phyloP scores from a whole-genome alignment of 345 rosid genomes.

The Murraya paniculata region DNA sequence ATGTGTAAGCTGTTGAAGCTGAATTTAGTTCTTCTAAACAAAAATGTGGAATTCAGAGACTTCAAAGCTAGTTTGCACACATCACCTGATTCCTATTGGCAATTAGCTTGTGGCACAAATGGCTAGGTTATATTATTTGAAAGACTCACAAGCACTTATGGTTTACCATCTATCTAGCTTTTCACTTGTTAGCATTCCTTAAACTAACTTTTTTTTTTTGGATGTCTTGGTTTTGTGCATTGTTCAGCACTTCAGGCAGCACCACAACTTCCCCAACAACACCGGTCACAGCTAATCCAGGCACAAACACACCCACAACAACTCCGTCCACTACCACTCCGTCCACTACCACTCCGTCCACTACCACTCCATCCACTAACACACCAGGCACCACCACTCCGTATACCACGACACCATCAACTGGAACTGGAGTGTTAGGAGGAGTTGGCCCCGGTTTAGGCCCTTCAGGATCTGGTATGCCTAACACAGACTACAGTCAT shows the following conservation, averaged over 20 bases:
- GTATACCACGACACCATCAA: conserved; percentile 41
- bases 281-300: background rate
- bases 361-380: conserved; percentile 27
- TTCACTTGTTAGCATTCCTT: background rate
- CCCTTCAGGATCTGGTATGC: conserved; percentile 37
- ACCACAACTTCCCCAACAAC: conserved; percentile 12
- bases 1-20: background rate
- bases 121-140: background rate
- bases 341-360: conserved; percentile 25
- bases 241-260: conserved; percentile 25
- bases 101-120: background rate
- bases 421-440: conserved; percentile 49
- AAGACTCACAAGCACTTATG: background rate
- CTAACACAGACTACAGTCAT: conserved; percentile 38
- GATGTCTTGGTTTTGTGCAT: background rate
- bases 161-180: background rate
- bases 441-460: conserved; percentile 42
- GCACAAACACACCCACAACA: conserved; percentile 17
- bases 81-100: background rate
- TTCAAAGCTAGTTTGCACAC: background rate
- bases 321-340: conserved; percentile 1
- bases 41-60: background rate
- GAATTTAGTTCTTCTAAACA: background rate
- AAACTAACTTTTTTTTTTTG: no score
- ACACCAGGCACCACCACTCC: conserved; percentile 34